Conservation (phyloP, 2,329 filamentous ascomycete genomes). For the Xylaria hypoxylon region DNA sequence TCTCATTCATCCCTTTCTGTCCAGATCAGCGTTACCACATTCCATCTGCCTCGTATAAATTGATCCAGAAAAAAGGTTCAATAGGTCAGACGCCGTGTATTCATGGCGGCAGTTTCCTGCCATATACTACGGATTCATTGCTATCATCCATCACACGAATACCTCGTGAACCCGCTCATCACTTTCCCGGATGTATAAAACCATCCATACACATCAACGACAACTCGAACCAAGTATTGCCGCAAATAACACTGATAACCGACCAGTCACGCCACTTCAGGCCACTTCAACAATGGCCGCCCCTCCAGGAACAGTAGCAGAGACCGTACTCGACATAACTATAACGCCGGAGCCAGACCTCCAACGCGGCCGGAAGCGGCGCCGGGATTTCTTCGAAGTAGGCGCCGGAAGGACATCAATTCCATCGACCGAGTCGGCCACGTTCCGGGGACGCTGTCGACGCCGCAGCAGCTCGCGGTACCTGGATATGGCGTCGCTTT, state of each 20-base stretch:
- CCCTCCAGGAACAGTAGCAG: constrained; percentile 38
- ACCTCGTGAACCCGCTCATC: background rate
- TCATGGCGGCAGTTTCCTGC: background rate
- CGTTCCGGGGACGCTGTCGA: constrained; percentile 56
- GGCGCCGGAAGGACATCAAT: constrained; percentile 44
- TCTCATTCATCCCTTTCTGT: constrained; percentile 7
- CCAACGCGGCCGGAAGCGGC: constrained; percentile 54
- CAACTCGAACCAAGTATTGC: background rate
- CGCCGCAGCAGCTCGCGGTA: constrained; percentile 54
- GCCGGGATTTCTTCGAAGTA: constrained; percentile 50
- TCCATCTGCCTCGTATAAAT: constrained; percentile 25
- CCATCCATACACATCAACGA: background rate
- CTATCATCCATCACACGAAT: background rate
- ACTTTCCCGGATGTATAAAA: background rate
- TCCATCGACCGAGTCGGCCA: constrained; percentile 55
- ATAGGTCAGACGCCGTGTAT: background rate
- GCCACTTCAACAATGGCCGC: constrained; percentile 43
- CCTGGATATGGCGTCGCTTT: constrained; percentile 44
- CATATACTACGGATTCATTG: constrained; percentile 1
- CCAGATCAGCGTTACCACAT: constrained; percentile 18
- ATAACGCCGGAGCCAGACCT: constrained; percentile 50
- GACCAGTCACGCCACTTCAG: background rate
- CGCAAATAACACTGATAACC: background rate
- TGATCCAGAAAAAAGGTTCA: background rate
- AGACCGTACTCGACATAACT: constrained; percentile 45